Evolutionary conservation across 345 rosid species (phyloP).

Genomic region (Salix exigua): DNA sequence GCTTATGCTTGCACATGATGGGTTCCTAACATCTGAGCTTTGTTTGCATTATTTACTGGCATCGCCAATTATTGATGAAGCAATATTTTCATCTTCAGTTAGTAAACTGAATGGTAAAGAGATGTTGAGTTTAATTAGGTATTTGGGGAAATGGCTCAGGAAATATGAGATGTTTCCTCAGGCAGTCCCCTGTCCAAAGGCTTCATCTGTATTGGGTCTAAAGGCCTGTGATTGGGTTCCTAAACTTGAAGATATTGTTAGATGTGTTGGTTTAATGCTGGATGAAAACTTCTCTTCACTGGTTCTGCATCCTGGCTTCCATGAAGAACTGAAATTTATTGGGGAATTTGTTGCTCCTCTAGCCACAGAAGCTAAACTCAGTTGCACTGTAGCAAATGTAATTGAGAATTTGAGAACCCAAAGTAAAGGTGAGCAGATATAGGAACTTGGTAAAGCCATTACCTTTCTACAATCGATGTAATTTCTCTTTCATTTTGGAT

Average conservation of each 20-base stretch:
- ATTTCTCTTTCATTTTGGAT: background rate
- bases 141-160: constrained; percentile 80
- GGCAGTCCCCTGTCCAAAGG: constrained; percentile 70
- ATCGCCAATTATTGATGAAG: constrained; percentile 54
- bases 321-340: constrained; percentile 60
- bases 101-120: constrained; percentile 65
- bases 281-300: constrained; percentile 74
- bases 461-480: background rate
- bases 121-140: constrained; percentile 52
- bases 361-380: constrained; percentile 57
- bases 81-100: constrained; percentile 54
- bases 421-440: constrained; percentile 28
- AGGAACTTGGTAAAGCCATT: background rate
- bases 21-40: constrained; percentile 63
- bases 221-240: constrained; percentile 81
- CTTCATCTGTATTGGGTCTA: constrained; percentile 46
- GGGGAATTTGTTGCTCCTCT: constrained; percentile 46
- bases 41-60: constrained; percentile 77
- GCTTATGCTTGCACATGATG: constrained; percentile 83
- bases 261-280: constrained; percentile 57
- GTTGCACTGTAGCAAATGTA: constrained; percentile 42
- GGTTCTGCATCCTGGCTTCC: constrained; percentile 61
- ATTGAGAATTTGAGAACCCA: constrained; percentile 46
- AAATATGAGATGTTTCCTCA: constrained; percentile 78
- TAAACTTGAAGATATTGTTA: constrained; percentile 55